Evolutionary conservation across 441 rosid genomes (phyloP), one percentile per base, ranked within the genome.

Genomic region (Gossypium aridum): DNA sequence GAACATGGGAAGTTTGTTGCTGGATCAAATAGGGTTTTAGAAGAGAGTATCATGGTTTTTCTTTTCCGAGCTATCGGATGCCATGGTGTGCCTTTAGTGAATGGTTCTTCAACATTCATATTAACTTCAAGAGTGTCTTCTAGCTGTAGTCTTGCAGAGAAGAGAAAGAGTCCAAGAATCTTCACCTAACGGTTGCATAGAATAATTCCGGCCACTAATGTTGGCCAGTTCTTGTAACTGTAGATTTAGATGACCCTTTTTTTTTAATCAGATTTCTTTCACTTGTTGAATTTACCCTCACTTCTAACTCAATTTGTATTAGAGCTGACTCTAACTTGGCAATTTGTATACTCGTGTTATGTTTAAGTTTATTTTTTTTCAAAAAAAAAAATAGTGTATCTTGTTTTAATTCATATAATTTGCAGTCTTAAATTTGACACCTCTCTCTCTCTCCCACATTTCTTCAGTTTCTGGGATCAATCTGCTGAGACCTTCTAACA

Each of bases 201-300:
- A 39, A 39, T 39, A 39, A 39, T 39, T 39, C 45, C 12, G 12
- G 45, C 45, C 45, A 39, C 12, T 8, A 39, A 39, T 39, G 12
- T 39, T 39, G 45, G 45, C 45, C 45, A 7, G 12, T 8, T 39
- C 14, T 73, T 77, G 81, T 82, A 82, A 72, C 77, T 78, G 74
- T 59, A 54, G 75, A 55, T 54, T 10, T 74, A 68, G 67, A 72
- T 69, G 70, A 75, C 57, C 47, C 12, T 23, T 25, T 25, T 49
- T 43, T 43, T 39, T 10, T 2, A 22, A 54, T 14, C 19, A 23
- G 57, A 43, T 62, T 61, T 72, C 54, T 54, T 66, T 55, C 60
- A 34, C 49, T 74, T 55, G 73, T 16, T 54, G 31, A 31, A 5
- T 54, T 28, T 17, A 2, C 17, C 26, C 7, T 10, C 20, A 13